Evolutionary conservation across 306 rosid species (phyloP).

Genomic region (Lathyrus tuberosus): DNA sequence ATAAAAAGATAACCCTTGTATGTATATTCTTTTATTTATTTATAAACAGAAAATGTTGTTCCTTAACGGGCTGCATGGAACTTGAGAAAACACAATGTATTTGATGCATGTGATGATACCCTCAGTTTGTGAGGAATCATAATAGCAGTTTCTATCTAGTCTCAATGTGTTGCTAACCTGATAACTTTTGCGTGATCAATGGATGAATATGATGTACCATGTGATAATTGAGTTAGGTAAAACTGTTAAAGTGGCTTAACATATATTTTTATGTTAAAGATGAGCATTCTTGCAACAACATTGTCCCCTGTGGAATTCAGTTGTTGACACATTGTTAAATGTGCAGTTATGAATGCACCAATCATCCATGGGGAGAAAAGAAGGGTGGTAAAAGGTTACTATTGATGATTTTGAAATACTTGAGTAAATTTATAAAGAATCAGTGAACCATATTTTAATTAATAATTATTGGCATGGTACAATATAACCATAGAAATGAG

Average conservation of each 20-base stretch:
- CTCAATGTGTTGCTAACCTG: not conserved
- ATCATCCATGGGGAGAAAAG: constrained; percentile 28
- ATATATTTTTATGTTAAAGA: not conserved
- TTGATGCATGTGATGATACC: not conserved
- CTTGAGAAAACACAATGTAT: not conserved
- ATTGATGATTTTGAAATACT: constrained; percentile 9
- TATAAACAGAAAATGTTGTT: not conserved
- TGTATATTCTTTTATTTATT: not conserved
- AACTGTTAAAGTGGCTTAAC: not conserved
- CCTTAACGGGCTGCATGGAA: constrained; percentile 1
- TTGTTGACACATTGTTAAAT: constrained; percentile 16
- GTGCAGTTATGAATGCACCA: constrained; percentile 1
- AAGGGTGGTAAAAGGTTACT: constrained; percentile 25
- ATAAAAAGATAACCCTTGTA: not conserved
- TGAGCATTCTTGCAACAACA: constrained; percentile 1
- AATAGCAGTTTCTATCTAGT: not conserved
- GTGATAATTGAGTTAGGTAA: constrained; percentile 9
- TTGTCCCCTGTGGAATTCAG: constrained; percentile 5
- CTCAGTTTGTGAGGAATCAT: not conserved
- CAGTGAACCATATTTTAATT: not conserved
- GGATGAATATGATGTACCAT: constrained; percentile 5
- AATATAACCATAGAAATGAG: constrained; percentile 8
- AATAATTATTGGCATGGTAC: constrained; percentile 10
- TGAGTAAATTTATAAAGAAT: constrained; percentile 1
- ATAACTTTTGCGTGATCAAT: constrained; percentile 11